Evolutionary conservation across 2,329 filamentous ascomycete species (phyloP), one percentile per base, ranked within the genome.

Genomic region (Pseudogymnoascus sp.): DNA sequence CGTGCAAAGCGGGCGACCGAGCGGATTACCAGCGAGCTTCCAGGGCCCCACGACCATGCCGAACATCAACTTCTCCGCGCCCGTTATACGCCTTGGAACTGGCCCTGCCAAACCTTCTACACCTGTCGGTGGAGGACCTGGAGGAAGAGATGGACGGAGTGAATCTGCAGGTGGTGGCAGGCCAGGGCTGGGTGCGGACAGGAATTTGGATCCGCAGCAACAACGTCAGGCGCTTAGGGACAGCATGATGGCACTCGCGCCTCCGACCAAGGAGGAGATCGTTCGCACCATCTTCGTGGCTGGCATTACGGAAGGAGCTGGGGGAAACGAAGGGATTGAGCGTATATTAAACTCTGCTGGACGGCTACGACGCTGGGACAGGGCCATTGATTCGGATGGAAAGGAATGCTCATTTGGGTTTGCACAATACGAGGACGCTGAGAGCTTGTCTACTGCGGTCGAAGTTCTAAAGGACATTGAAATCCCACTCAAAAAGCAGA

Each of bases 31-130:
- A 65, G 80, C 87, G 63, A 91, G 86, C 75, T 97, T 96, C 77
- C 90, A 95, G 79, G 86, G 91, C 58, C 92, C 93, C 8, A 81
- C 90, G 59, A 96, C 94, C 73, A 90, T 97, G 83, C 92, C 93
- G 60, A 95, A 96, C 74, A 96, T 99, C 80, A 97, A 99, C 79
- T 96, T 97, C 80, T 96, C 90, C 71, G 94, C 94, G 36, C 92
- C 93, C 62, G 92, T 97, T 64, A 97, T 99, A 72, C 90, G 94
- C 62, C 83, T 99, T 51, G 94, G 93, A 42, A 93, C 92, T 1
- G 84, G 87, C 3, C 84, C 85, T 2, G 76, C 83, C n/a, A 91
- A 91, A 71, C 79, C 86, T 27, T 73, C 75, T n/a, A 68, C 69
- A 21, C 69, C 70, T 2, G 59, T 66, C 15, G 71, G 76, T 65